Evolutionary conservation across 148 eudicot genomes (phyloP).

Genomic region (Dysphania ambrosioides): DNA sequence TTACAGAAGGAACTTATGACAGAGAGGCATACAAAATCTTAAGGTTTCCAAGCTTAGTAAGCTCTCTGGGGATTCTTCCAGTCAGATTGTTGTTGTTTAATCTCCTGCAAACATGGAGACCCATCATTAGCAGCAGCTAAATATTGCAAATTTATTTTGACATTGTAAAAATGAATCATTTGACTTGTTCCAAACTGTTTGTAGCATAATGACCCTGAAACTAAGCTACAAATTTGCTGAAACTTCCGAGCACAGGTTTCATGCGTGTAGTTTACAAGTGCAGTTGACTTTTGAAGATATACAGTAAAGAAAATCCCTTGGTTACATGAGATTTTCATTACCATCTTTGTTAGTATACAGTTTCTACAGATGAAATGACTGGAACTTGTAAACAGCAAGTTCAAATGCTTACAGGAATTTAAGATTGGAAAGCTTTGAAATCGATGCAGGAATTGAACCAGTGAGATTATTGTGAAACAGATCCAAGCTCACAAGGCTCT

Average conservation of each 20-base stretch:
- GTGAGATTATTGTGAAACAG: constrained; percentile 71
- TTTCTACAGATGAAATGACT: not conserved
- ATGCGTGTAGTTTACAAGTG: not conserved
- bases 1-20: not conserved
- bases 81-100: constrained; percentile 52
- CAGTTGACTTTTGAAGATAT: not conserved
- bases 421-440: constrained; percentile 60
- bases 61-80: constrained; percentile 67
- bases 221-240: not conserved
- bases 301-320: not conserved
- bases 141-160: not conserved
- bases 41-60: constrained; percentile 56
- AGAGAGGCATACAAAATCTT: constrained; percentile 49
- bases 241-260: not conserved
- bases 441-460: constrained; percentile 51
- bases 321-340: not conserved
- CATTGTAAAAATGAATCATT: not conserved
- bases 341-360: not conserved
- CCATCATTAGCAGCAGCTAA: not conserved
- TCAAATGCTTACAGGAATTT: constrained; percentile 59
- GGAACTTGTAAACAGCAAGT: not conserved
- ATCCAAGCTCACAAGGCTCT: constrained; percentile 75
- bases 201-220: not conserved
- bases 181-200: not conserved
- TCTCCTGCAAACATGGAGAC: constrained; percentile 34